Percentiles rank a stretch among this genome's conserved stretches.
Conservation (phyloP, 1,284 basidiomycete species). For the Microbotryum silenes-acaulis region DNA sequence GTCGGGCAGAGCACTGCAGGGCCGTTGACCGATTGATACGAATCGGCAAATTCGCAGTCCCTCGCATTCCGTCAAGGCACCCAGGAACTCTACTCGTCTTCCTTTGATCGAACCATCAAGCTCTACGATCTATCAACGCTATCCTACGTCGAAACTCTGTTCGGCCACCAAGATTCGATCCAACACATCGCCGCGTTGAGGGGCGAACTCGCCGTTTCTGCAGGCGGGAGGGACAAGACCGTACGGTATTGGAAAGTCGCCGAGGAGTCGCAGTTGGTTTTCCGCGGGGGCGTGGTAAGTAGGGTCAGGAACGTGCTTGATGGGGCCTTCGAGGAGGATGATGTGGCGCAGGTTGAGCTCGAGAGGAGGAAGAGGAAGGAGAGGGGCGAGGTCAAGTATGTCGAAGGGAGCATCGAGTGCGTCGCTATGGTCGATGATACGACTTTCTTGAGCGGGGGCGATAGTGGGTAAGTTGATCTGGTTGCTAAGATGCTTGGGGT, state of each 20-base stretch:
- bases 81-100: slow-evolving; percentile 75
- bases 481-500: slow-evolving; percentile 4
- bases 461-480: slow-evolving; percentile 66
- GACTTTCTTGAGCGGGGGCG: slow-evolving; percentile 87
- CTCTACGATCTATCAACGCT: slow-evolving; percentile 78
- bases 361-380: slow-evolving; percentile 41
- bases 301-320: slow-evolving; percentile 70
- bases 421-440: slow-evolving; percentile 91
- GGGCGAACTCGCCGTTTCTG: slow-evolving; percentile 75
- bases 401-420: slow-evolving; percentile 87
- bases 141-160: slow-evolving; percentile 92
- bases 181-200: slow-evolving; percentile 69
- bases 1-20: background rate
- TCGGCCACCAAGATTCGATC: slow-evolving; percentile 91
- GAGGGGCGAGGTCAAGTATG: slow-evolving; percentile 50
- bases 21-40: slow-evolving; percentile 9
- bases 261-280: slow-evolving; percentile 92
- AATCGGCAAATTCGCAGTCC: slow-evolving; percentile 34
- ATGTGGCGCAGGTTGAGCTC: slow-evolving; percentile 46
- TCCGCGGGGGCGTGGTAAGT: slow-evolving; percentile 81
- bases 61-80: slow-evolving; percentile 76
- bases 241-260: slow-evolving; percentile 93
- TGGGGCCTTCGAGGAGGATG: slow-evolving; percentile 59
- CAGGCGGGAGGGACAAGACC: slow-evolving; percentile 84
- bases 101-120: slow-evolving; percentile 85